A percentile compares a stretch with the other conserved stretches of the same genome.
These are phyloP conservation scores for Hymenoscyphus infarciens DNA, from an alignment of 2,329 filamentous ascomycete genomes.

Conservation along the genomic window DNA sequence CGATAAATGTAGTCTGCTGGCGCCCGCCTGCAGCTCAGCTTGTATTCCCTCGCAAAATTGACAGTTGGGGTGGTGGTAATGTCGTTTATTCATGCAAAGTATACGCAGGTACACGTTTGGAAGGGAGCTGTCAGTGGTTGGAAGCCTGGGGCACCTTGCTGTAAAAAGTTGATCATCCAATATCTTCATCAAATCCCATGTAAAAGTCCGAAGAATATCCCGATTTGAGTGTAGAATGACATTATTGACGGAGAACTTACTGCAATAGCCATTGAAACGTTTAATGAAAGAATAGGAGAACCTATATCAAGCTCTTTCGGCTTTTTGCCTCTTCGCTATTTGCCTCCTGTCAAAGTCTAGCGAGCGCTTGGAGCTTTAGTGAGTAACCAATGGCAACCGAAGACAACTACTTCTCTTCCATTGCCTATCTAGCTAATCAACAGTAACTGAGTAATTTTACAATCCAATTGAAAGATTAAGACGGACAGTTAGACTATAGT, in stretches of 20 bases:
- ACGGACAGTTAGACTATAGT: neutral
- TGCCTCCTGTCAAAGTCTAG: neutral
- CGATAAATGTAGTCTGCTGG: constrained; percentile 1
- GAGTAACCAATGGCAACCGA: neutral
- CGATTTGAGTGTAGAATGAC: neutral
- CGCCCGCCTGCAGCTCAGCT: constrained; percentile 12
- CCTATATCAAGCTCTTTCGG: neutral
- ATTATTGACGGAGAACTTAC: neutral
- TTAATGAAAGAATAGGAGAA: neutral
- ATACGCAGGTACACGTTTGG: constrained; percentile 12
- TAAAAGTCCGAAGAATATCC: neutral
- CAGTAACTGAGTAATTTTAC: neutral
- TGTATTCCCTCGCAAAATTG: neutral
- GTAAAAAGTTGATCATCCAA: neutral
- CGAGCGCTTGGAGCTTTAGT: neutral
- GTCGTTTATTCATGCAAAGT: constrained; percentile 8
- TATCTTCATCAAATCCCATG: constrained; percentile 3
- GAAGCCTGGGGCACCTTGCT: neutral
- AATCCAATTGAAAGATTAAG: neutral
- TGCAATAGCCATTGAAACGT: neutral
- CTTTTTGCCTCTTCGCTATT: neutral
- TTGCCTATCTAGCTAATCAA: neutral
- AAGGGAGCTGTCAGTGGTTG: neutral
- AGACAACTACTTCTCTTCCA: neutral
- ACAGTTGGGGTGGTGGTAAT: constrained; percentile 6